phyloP scores from a whole-genome alignment of 176 grass and related monocot species.

The Pontederia crassipes region DNA sequence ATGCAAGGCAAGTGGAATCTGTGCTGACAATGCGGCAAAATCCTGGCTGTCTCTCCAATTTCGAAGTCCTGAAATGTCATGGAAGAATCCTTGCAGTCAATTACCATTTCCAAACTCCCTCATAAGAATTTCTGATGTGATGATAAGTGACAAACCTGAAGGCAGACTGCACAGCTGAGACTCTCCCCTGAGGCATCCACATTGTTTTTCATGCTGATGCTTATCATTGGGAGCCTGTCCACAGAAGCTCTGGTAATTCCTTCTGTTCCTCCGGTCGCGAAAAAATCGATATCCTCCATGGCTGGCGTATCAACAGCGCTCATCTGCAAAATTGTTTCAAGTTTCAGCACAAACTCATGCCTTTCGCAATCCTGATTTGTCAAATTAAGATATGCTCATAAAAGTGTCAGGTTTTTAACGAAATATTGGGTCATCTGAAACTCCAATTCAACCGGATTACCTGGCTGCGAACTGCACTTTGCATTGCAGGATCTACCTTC shows the following conservation, averaged over 20 bases:
- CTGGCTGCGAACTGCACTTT: conserved; percentile 85
- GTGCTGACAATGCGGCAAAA: conserved; percentile 48
- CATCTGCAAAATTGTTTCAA: conserved; percentile 42
- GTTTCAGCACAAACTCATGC: background rate
- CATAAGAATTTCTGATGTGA: background rate
- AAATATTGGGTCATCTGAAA: background rate
- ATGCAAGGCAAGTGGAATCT: conserved; percentile 72
- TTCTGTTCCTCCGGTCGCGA: conserved; percentile 35
- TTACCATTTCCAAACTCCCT: too few relatives aligned
- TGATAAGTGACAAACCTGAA: conserved; percentile 57
- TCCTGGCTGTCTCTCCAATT: conserved; percentile 44
- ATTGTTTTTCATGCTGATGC: conserved; percentile 25
- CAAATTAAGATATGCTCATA: too few relatives aligned
- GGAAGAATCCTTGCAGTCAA: background rate
- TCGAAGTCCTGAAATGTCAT: conserved; percentile 54
- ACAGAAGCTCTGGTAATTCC: conserved; percentile 39
- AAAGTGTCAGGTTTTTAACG: background rate
- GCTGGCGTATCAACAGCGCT: conserved; percentile 63
- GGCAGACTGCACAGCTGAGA: conserved; percentile 82
- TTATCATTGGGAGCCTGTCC: conserved; percentile 43
- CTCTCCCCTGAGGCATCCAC: conserved; percentile 47
- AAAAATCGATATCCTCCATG: conserved; percentile 69
- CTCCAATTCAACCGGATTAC: conserved; percentile 19
- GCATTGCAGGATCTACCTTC: conserved; percentile 81
- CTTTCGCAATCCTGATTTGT: too few relatives aligned